Base-by-base conservation (phyloP, 345 rosid genomes). In the Populus ilicifolia region DNA sequence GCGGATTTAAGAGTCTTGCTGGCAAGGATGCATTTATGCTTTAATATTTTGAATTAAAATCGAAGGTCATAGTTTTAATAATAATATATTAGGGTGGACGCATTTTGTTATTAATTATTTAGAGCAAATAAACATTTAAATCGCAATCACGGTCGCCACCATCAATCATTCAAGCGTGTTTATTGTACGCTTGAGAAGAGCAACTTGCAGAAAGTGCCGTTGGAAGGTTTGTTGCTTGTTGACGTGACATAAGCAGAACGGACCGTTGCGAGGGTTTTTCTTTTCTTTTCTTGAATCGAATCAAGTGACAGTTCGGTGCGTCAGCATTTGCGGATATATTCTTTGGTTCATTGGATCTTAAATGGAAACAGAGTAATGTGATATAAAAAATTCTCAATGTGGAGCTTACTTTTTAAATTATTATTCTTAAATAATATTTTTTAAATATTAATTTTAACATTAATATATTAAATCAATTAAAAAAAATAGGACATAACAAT, bases 191-290 rank as follows among this genome's bases (percentile, higher is more conserved):
- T 1, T 4, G 30, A 27, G 52, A 9, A 14, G 12, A 6, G 43
- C 63, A 50, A 33, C 50, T 50, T 48, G 46, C 63, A 56, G 44
- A 69, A 36, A 18, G 74, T 69, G 61, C 79, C 79, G 79, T 77
- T 77, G 61, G 62, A 46, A 59, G 20, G 72, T 0, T 66, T 33
- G 35, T 14, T 35, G 39, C 67, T 67, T 69, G 30, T 43, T 44
- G 35, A 9, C 59, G 33, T 69, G 54, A 76, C 73, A 29, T 39
- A 6, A 56, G 74, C 74, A 41, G 67, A 77, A 69, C 61, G 74
- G 61, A 41, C 74, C 79, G 79, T 77, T 77, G 44, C 59, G 43
- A 13, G 2, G 35, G 35, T 4, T 33, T 33, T 33, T 5, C 6
- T 44, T 10, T 8, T 59, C 2, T 38, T 59, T 72, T 50, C 1